These are phyloP conservation scores for Acanthochlamys bracteata DNA, from an alignment of 106 monocot genomes.

Conservation along the genomic window DNA sequence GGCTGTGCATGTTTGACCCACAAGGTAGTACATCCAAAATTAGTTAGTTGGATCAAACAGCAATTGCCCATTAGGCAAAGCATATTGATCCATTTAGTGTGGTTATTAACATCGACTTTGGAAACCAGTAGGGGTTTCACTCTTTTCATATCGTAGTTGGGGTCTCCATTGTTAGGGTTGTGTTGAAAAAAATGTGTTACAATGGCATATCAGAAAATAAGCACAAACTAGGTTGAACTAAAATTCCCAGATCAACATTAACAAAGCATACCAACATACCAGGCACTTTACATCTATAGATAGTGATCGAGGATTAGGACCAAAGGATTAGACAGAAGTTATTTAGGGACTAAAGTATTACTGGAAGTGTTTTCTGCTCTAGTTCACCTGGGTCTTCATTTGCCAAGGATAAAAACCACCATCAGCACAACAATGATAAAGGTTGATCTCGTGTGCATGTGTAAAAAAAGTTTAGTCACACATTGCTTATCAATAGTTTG, in stretches of 20 bases:
- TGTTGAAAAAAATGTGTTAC: conserved; percentile 91
- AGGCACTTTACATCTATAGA: conserved; percentile 86
- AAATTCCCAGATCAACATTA: conserved; percentile 11
- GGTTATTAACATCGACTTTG: conserved; percentile 76
- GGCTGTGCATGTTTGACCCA: no score
- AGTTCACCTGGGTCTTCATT: conserved; percentile 23
- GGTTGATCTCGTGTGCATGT: no score
- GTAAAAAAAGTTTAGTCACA: no score
- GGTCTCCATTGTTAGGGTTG: conserved; percentile 78
- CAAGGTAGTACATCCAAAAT: conserved; percentile 9
- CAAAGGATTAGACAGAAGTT: no score
- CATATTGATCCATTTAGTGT: conserved; percentile 89
- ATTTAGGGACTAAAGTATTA: conserved; percentile 86
- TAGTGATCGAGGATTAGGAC: no score
- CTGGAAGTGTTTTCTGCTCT: conserved; percentile 67
- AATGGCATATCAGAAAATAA: neutral
- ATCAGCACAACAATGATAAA: no score
- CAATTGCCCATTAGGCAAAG: conserved; percentile 85
- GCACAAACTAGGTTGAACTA: neutral
- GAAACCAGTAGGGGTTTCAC: conserved; percentile 72
- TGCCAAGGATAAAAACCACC: no score
- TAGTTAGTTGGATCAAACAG: conserved; percentile 89
- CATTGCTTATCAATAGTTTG: no score
- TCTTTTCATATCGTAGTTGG: conserved; percentile 60
- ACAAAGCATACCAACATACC: conserved; percentile 32